These are phyloP conservation scores for Chytriomyces confervae DNA, from an alignment of 192 early-diverging fungal genomes.

Conservation along the genomic window DNA sequence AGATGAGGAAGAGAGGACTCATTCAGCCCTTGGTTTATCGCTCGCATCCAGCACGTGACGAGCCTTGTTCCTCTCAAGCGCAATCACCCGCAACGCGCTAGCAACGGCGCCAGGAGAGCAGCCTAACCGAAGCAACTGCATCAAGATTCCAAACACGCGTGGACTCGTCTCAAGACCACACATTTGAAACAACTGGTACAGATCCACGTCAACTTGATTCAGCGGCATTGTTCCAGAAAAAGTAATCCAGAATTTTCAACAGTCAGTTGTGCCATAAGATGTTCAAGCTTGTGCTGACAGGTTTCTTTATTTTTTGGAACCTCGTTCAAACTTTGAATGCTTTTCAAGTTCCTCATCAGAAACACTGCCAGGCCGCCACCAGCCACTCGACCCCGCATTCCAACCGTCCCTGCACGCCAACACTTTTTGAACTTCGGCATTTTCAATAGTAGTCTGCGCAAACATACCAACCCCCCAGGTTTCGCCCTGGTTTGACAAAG, in stretches of 20 bases:
- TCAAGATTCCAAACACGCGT: not conserved
- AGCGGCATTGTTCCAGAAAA: not conserved
- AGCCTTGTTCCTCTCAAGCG: not conserved
- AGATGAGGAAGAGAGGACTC: too few species aligned
- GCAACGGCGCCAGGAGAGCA: not conserved
- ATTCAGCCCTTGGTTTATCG: too few species aligned
- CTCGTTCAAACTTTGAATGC: constrained; percentile 38
- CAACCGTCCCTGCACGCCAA: not conserved
- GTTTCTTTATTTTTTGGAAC: constrained; percentile 27
- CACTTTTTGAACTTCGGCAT: constrained; percentile 5
- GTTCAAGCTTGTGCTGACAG: not conserved
- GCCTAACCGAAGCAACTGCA: not conserved
- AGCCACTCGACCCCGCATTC: constrained; percentile 16
- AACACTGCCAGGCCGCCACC: constrained; percentile 44
- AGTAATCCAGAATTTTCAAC: not conserved
- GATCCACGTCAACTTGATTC: not conserved
- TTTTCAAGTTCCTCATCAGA: constrained; percentile 27
- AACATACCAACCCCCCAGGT: not conserved
- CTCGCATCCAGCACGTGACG: too few species aligned
- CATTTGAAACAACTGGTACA: not conserved
- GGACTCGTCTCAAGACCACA: not conserved
- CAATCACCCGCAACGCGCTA: not conserved
- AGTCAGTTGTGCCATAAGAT: not conserved
- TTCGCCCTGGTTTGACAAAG: not conserved
- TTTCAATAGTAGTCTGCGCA: constrained; percentile 10